Conservation (phyloP, 176 grass and related monocot genomes). For the Areca catechu region DNA sequence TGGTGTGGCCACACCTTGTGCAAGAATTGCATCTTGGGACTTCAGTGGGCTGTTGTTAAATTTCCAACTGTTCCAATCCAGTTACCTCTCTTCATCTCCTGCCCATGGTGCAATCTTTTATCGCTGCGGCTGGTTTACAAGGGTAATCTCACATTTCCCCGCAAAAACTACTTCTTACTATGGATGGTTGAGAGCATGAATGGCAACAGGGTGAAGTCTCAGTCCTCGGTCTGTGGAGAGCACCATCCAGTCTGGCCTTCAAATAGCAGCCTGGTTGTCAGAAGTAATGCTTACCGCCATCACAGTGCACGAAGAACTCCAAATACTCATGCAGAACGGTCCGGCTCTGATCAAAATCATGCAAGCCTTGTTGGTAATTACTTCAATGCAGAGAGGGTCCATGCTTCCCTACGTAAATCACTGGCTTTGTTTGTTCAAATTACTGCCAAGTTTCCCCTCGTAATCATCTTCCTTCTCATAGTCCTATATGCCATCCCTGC, state of each 20-base stretch:
- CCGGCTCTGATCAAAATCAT: not conserved
- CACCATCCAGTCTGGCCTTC: not conserved
- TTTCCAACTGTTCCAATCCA: conserved; percentile 51
- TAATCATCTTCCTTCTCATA: conserved; percentile 8
- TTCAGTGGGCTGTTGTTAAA: conserved; percentile 73
- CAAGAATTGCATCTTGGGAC: conserved; percentile 73
- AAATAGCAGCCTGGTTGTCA: not conserved
- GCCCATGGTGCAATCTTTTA: conserved; percentile 64
- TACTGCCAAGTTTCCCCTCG: conserved; percentile 7
- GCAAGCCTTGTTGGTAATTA: not conserved
- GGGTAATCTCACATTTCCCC: conserved; percentile 59
- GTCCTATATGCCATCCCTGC: conserved; percentile 7
- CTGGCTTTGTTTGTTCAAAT: not conserved
- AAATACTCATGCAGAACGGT: not conserved
- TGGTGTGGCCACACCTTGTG: conserved; percentile 88
- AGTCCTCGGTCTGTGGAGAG: not conserved
- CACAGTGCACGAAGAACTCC: not conserved
- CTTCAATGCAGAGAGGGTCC: not conserved
- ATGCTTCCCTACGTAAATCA: not conserved
- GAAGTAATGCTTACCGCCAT: not conserved
- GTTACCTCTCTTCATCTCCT: conserved; percentile 64
- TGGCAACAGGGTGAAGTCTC: conserved; percentile 30
- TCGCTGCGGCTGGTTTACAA: conserved; percentile 65
- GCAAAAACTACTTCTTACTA: conserved; percentile 80
- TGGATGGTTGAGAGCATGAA: conserved; percentile 93